A percentile compares a stretch with the other conserved stretches of the same genome.
These are phyloP conservation scores for Aspergillus japonicus DNA, from an alignment of 2,329 filamentous ascomycete species.

Conservation along the genomic window DNA sequence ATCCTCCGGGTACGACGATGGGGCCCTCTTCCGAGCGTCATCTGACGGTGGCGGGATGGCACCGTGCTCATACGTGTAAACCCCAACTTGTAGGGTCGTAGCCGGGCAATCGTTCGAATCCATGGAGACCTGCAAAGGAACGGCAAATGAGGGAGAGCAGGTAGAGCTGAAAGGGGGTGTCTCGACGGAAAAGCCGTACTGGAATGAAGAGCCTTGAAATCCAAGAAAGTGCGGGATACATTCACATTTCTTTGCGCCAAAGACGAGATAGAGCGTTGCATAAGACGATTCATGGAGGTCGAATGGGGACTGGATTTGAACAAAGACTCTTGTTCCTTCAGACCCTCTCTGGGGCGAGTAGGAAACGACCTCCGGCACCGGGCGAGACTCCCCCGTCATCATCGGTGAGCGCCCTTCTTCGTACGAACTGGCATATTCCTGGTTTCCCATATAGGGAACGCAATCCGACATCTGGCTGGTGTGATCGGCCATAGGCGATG, in stretches of 20 bases:
- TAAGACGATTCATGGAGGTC: slow-evolving; percentile 64
- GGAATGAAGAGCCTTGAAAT: slow-evolving; percentile 59
- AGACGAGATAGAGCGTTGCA: slow-evolving; percentile 63
- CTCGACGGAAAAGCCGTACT: slow-evolving; percentile 70
- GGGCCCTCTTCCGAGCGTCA: slow-evolving; percentile 57
- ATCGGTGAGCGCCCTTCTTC: slow-evolving; percentile 67
- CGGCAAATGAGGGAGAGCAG: slow-evolving; percentile 54
- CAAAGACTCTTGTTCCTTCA: slow-evolving; percentile 67
- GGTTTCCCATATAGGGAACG: slow-evolving; percentile 40
- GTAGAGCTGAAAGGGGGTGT: slow-evolving; percentile 66
- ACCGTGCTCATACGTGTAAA: slow-evolving; percentile 60
- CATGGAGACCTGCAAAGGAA: slow-evolving; percentile 61
- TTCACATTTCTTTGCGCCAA: slow-evolving; percentile 73
- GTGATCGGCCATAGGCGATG: slow-evolving; percentile 42
- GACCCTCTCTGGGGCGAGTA: slow-evolving; percentile 68
- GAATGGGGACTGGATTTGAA: slow-evolving; percentile 73
- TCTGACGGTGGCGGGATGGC: slow-evolving; percentile 40
- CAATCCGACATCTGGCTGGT: slow-evolving; percentile 42
- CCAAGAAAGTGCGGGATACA: slow-evolving; percentile 63
- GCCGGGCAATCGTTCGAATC: slow-evolving; percentile 55
- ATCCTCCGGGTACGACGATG: slow-evolving; percentile 52
- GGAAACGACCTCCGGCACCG: slow-evolving; percentile 64
- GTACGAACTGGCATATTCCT: slow-evolving; percentile 48
- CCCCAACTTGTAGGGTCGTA: slow-evolving; percentile 56
- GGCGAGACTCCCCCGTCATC: slow-evolving; percentile 60